Evolutionary conservation across 805 yeast genomes (phyloP).

Genomic region (Candida argentea): DNA sequence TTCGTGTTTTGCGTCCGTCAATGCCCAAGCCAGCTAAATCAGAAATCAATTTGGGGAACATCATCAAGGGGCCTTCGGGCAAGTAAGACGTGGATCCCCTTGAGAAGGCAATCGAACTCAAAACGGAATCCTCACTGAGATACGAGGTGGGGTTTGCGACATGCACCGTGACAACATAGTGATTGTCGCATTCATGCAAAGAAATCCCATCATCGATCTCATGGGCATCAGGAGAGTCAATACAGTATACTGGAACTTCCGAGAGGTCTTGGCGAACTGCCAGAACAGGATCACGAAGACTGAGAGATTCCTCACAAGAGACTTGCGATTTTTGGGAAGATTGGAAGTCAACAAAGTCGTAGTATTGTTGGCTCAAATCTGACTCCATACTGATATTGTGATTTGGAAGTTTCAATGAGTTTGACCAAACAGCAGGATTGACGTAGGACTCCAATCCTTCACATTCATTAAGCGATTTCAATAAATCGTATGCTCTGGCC

Average conservation of each 20-base stretch:
- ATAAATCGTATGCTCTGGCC: conserved; percentile 43
- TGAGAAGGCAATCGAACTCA: conserved; percentile 48
- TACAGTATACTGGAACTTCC: conserved; percentile 59
- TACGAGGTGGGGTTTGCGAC: conserved; percentile 83
- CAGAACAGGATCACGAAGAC: conserved; percentile 19
- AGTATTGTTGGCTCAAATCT: conserved; percentile 34
- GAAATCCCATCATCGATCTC: conserved; percentile 94
- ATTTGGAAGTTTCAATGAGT: conserved; percentile 34
- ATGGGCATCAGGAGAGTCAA: conserved; percentile 69
- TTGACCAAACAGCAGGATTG: conserved; percentile 49
- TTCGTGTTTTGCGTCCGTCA: conserved; percentile 30
- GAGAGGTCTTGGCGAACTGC: conserved; percentile 30
- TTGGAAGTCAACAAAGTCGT: conserved; percentile 16
- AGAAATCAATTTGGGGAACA: conserved; percentile 58
- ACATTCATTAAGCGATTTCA: conserved; percentile 17
- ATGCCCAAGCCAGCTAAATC: conserved; percentile 43
- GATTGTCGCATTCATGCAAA: conserved; percentile 24
- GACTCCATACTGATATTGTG: conserved; percentile 33
- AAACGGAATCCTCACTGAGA: conserved; percentile 28
- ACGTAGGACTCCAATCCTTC: conserved; percentile 13
- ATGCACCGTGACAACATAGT: conserved; percentile 50
- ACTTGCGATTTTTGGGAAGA: neutral
- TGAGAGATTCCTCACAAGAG: conserved; percentile 19
- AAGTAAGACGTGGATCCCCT: conserved; percentile 62
- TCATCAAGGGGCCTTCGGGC: conserved; percentile 53